Percentiles rank a stretch among this genome's conserved stretches.
Evolutionary conservation across 2,329 filamentous ascomycete genomes (phyloP).

Genomic region (Alternaria longipes): DNA sequence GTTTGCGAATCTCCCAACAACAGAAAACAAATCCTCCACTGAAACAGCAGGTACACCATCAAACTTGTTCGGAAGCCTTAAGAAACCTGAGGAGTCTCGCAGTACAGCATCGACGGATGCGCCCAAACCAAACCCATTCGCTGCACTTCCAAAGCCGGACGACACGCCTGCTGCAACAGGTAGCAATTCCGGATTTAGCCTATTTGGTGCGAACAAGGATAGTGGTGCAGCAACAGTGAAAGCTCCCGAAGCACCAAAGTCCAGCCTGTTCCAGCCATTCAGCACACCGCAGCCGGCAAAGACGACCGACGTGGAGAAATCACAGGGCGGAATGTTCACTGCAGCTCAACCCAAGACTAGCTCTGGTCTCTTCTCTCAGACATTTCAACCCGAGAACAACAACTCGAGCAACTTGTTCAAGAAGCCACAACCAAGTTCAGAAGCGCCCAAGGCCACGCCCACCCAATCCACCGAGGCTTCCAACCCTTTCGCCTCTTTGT

Average conservation of each 20-base stretch:
- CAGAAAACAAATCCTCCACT: constrained; percentile 15
- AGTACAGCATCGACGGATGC: constrained; percentile 23
- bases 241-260: constrained; percentile 25
- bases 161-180: constrained; percentile 13
- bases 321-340: constrained; percentile 27
- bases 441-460: constrained; percentile 20
- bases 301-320: constrained; percentile 23
- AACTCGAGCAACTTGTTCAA: constrained; percentile 22
- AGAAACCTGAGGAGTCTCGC: constrained; percentile 20
- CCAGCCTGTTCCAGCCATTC: constrained; percentile 32
- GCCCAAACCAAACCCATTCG: constrained; percentile 34
- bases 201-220: constrained; percentile 30
- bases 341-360: constrained; percentile 33
- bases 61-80: constrained; percentile 29
- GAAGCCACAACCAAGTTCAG: constrained; percentile 19
- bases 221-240: constrained; percentile 14
- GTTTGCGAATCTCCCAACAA: constrained; percentile 25
- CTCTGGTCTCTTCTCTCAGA: constrained; percentile 30
- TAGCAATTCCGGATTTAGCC: constrained; percentile 18
- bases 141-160: constrained; percentile 26
- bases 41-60: constrained; percentile 17
- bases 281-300: constrained; percentile 36
- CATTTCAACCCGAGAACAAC: constrained; percentile 25
- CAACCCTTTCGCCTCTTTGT: constrained; percentile 28
- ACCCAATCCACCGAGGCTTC: constrained; percentile 13